phyloP scores from a whole-genome alignment of 257 asterid genomes.

The Plantago ovata region DNA sequence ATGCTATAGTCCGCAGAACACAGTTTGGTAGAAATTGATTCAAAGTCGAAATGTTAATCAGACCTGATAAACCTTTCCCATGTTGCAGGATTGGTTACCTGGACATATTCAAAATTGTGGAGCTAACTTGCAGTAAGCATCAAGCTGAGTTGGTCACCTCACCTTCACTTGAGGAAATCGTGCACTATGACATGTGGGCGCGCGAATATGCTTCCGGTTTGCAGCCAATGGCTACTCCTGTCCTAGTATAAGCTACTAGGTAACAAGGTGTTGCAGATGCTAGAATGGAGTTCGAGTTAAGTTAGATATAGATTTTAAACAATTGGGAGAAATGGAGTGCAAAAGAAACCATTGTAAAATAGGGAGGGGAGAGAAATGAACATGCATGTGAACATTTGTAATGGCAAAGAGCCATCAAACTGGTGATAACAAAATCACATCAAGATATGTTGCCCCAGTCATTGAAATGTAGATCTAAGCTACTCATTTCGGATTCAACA shows the following conservation, averaged over 20 bases:
- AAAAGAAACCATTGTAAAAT: slow-evolving; percentile 19
- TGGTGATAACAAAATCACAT: slow-evolving; percentile 18
- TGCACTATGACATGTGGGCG: slow-evolving; percentile 96
- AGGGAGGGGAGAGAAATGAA: slow-evolving; percentile 20
- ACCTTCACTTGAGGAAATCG: slow-evolving; percentile 84
- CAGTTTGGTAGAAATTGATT: too few species aligned
- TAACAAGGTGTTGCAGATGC: too few species aligned
- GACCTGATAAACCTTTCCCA: not conserved
- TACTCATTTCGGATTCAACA: slow-evolving; percentile 5
- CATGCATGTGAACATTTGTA: slow-evolving; percentile 18
- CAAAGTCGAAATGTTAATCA: too few species aligned
- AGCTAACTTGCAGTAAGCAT: slow-evolving; percentile 82
- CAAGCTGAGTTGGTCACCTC: slow-evolving; percentile 51
- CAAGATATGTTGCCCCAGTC: slow-evolving; percentile 13
- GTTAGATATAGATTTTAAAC: not conserved
- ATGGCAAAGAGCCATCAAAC: slow-evolving; percentile 12
- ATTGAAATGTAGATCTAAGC: slow-evolving; percentile 14
- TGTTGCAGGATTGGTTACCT: slow-evolving; percentile 75
- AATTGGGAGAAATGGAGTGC: not conserved
- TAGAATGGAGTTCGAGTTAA: slow-evolving; percentile 1
- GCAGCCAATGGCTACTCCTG: slow-evolving; percentile 50
- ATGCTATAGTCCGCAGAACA: too few species aligned
- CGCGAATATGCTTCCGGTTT: slow-evolving; percentile 69
- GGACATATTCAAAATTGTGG: slow-evolving; percentile 91
- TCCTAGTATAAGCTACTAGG: slow-evolving; percentile 42